phyloP scores from a whole-genome alignment of 768 basidiomycete species.

The Gautieria morchelliformis region DNA sequence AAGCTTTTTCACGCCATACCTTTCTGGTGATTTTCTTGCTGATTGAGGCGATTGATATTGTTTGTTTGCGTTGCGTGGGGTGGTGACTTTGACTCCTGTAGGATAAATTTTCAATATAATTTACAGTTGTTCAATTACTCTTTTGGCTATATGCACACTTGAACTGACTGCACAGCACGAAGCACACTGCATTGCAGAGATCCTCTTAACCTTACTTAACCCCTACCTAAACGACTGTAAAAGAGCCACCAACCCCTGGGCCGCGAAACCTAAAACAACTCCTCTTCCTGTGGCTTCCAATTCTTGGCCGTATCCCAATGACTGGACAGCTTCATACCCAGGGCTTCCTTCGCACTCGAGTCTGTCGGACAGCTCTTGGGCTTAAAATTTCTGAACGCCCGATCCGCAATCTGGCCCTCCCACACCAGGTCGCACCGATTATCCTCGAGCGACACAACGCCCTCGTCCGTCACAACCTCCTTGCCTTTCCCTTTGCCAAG shows the following conservation, averaged over 20 bases:
- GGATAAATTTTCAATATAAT: too few relatives aligned
- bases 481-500: conserved; percentile 21
- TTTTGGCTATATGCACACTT: background rate
- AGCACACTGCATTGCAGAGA: too few relatives aligned
- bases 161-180: too few relatives aligned
- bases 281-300: conserved; percentile 76
- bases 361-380: conserved; percentile 81
- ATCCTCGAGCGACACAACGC: conserved; percentile 53
- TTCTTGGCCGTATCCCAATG: conserved; percentile 96
- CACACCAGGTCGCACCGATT: conserved; percentile 89
- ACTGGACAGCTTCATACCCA: conserved; percentile 77
- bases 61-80: too few relatives aligned
- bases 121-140: background rate
- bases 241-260: too few relatives aligned
- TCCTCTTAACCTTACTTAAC: too few relatives aligned
- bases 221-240: too few relatives aligned
- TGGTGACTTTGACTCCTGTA: too few relatives aligned
- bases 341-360: conserved; percentile 69
- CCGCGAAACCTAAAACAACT: conserved; percentile 35
- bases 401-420: conserved; percentile 83
- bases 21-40: too few relatives aligned
- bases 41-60: too few relatives aligned
- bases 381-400: conserved; percentile 71
- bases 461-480: conserved; percentile 18
- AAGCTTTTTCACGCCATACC: conserved; percentile 12